phyloP scores from a whole-genome alignment of 495 filamentous ascomycete genomes.

The Penicillium turbatum region DNA sequence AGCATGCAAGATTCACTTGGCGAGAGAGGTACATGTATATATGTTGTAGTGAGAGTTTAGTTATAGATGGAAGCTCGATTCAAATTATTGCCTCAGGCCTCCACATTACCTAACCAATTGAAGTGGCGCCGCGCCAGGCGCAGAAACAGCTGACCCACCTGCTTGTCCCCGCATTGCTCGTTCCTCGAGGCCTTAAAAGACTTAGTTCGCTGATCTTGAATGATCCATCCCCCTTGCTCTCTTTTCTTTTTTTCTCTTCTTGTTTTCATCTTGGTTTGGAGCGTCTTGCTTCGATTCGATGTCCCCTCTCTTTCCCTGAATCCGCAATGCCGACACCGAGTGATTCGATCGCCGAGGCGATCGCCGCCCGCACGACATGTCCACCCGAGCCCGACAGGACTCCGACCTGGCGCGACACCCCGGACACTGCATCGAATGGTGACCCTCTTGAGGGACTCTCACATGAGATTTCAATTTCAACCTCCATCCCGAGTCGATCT shows the following conservation, averaged over 20 bases:
- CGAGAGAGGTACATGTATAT: no score
- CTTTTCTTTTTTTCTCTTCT: slow-evolving; percentile 11
- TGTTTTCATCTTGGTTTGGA: slow-evolving; percentile 7
- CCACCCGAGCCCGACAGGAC: slow-evolving; percentile 51
- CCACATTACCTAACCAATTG: slow-evolving; percentile 1
- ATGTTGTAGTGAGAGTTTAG: no score
- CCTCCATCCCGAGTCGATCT: slow-evolving; percentile 30
- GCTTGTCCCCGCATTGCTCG: slow-evolving; percentile 9
- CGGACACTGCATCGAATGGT: slow-evolving; percentile 22
- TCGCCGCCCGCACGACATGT: slow-evolving; percentile 49
- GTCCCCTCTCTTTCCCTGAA: slow-evolving; percentile 35
- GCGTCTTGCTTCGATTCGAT: slow-evolving; percentile 31
- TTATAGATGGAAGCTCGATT: neutral
- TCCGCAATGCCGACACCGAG: slow-evolving; percentile 58
- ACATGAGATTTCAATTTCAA: slow-evolving; percentile 22
- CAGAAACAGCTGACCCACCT: slow-evolving; percentile 9
- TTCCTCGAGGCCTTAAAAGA: slow-evolving; percentile 12
- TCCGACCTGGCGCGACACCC: slow-evolving; percentile 39
- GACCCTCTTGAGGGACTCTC: slow-evolving; percentile 31
- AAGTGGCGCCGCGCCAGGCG: slow-evolving; percentile 9
- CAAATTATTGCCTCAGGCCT: neutral
- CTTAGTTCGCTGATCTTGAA: slow-evolving; percentile 15
- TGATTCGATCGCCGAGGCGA: slow-evolving; percentile 47
- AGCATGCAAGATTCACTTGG: no score
- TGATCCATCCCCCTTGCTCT: slow-evolving; percentile 15